These are phyloP conservation scores for Plectosphaerella sp. DNA, from an alignment of 2,329 filamentous ascomycete genomes.

Conservation along the genomic window DNA sequence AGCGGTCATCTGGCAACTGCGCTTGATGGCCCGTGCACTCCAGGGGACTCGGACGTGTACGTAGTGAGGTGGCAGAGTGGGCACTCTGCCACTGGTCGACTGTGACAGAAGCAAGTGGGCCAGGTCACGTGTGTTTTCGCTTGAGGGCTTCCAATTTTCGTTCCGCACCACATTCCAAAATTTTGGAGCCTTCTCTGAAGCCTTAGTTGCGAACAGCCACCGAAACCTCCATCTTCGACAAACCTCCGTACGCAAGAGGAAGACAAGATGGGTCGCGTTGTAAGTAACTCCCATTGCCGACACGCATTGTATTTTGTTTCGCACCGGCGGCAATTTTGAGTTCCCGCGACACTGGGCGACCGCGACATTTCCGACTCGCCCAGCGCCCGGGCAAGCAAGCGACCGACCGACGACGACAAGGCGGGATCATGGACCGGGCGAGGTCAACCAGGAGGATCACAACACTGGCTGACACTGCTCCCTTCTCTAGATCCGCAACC, in stretches of 20 bases:
- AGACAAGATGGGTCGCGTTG: conserved; percentile 50
- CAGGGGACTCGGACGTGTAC: too few relatives aligned
- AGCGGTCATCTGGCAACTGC: neutral
- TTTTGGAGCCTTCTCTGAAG: neutral
- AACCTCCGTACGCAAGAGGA: conserved; percentile 12
- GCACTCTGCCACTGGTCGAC: too few relatives aligned
- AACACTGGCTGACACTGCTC: conserved; percentile 6
- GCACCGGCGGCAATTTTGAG: too few relatives aligned
- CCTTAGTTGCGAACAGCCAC: neutral
- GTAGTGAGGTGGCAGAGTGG: too few relatives aligned
- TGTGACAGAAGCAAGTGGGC: neutral
- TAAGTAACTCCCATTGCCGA: conserved; percentile 19
- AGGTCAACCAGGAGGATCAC: neutral
- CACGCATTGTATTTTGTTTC: neutral
- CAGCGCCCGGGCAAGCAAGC: too few relatives aligned
- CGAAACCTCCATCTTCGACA: conserved; percentile 3
- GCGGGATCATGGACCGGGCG: neutral
- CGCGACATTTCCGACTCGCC: too few relatives aligned
- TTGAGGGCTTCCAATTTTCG: neutral
- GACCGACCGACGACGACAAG: too few relatives aligned
- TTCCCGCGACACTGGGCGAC: too few relatives aligned
- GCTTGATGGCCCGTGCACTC: too few relatives aligned
- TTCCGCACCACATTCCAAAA: neutral
- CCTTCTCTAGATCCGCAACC: conserved; percentile 53
- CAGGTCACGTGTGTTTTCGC: neutral